Base-by-base conservation (phyloP, 257 asterid genomes). In the Apocynum venetum region DNA sequence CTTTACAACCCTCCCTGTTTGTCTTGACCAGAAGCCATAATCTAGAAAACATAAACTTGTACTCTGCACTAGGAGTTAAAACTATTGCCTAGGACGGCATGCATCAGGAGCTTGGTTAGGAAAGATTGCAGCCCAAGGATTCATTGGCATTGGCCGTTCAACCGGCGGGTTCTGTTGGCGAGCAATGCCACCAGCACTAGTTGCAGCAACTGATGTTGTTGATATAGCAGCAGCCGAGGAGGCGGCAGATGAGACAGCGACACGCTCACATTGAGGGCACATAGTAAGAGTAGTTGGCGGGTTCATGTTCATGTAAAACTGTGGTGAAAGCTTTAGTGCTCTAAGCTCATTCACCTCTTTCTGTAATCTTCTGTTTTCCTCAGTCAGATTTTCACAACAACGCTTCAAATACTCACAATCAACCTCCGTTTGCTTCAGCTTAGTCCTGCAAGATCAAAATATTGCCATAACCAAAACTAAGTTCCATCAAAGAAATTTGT, bases 181-280 rank as follows among this genome's bases (percentile, higher is more conserved):
- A 56, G 72, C 47, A 73, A 40, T 47, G 7, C 4, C 6, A 31
- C 77, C 76, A 2, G 75, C 72, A 48, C 35, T 51, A 4, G 76
- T 11, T 38, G 85, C 60, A 25, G 82, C 75, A 20, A 49, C 47
- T 1, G 83, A 64, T 0, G 85, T 40, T 1, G 87, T 49, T 3
- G 88, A 40, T 64, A 88, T 19, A 6, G 88, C 78, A 0, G 87
- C 79, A 0, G 90, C 76, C 0, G 91, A 70, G 0, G 91, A 77
- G 1, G 82, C 48, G 47, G 85, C 79, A 1, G 87, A 76, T 0
- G 98, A 83, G 31, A 82, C 89, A 1, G 92, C 87, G 11, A 93
- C 96, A 8, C 97, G 97, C 85, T 96, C 96, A 75, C 99, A 96
- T 48, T 92, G 97, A 1, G 98, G 98, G 82, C 99, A 96, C 98